These are phyloP conservation scores for Fusarium protoensiforme DNA, from an alignment of 2,329 filamentous ascomycete genomes.

Conservation along the genomic window DNA sequence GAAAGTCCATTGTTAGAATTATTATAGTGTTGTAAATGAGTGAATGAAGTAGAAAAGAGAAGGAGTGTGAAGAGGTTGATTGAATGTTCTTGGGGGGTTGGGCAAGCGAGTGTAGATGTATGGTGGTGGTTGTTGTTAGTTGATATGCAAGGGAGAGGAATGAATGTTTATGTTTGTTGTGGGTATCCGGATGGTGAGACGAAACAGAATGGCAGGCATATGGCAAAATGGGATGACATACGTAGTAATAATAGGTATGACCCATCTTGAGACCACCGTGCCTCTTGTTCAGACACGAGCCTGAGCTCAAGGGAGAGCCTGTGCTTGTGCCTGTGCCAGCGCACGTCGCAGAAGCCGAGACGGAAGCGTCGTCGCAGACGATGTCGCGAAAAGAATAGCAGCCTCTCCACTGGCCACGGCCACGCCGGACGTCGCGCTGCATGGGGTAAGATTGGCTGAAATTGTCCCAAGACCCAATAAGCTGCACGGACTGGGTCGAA, in stretches of 20 bases:
- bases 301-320: background rate
- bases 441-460: slow-evolving; percentile 83
- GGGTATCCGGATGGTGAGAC: slow-evolving; percentile 6
- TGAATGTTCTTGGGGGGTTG: slow-evolving; percentile 31
- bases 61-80: slow-evolving; percentile 23
- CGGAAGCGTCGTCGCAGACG: slow-evolving; percentile 78
- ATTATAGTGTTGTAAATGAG: slow-evolving; percentile 11
- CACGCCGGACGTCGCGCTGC: slow-evolving; percentile 81
- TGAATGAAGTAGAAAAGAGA: slow-evolving; percentile 11
- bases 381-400: slow-evolving; percentile 90
- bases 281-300: slow-evolving; percentile 58
- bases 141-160: slow-evolving; percentile 32
- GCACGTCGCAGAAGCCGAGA: slow-evolving; percentile 43
- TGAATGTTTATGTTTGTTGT: slow-evolving; percentile 12
- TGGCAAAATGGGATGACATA: slow-evolving; percentile 59
- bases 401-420: slow-evolving; percentile 83
- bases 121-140: slow-evolving; percentile 20
- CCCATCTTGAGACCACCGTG: slow-evolving; percentile 91
- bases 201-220: slow-evolving; percentile 9
- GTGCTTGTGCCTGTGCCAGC: slow-evolving; percentile 32
- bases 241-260: slow-evolving; percentile 94
- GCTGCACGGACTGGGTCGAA: slow-evolving; percentile 75
- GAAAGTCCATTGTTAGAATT: slow-evolving; percentile 40
- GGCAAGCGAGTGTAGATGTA: slow-evolving; percentile 20
- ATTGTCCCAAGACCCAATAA: slow-evolving; percentile 96